Evolutionary conservation across 2,329 filamentous ascomycete species (phyloP), one percentile per base, ranked within the genome.

Genomic region (Alternaria conjuncta): DNA sequence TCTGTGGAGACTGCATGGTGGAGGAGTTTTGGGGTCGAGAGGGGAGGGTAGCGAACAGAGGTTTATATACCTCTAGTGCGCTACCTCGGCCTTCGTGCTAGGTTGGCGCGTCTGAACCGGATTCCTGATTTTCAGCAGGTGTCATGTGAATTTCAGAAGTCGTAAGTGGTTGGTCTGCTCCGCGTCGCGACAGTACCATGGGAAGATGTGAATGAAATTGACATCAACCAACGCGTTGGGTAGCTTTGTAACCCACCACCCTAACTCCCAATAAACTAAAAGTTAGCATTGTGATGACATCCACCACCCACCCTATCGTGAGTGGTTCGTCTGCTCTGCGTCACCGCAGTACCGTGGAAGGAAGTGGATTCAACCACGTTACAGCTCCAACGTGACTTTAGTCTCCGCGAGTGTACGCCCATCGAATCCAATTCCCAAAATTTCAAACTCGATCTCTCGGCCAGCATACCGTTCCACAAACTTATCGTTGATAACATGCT

Each of bases 401-500:
- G n/a, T 25, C 20, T 55, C 26, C 11, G 45, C 18, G 5, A 64
- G 51, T 13, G 5, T 36, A 1, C 23, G 30, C 13, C 41, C 63
- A 15, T 65, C 55, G 15, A 65, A 65, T 0, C 50, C 45, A 25
- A 65, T 12, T 1, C 63, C 63, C 21, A 5, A 5, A 5, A 23
- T 5, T 23, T 65, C 46, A 28, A 63, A 7, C 20, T 23, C 21
- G 0, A 65, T 8, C 5, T n/a, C 25, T 25, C 18, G 15, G 3
- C 21, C 50, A 4, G 13, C 23, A 9, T 30, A 6, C 10, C 43
- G 11, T 9, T 70, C 60, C 13, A 72, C 32, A 6, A 77, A 50
- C 18, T 25, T 11, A 5, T 60, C 41, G 10, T 55, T 55, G 4
- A 79, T 11, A 3, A 75, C 20, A 32, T 68, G 69, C 45, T 79